Percentiles rank a stretch among this genome's conserved stretches.
These are phyloP conservation scores for Leccinum pallidistipes DNA, from an alignment of 1,284 basidiomycete genomes.

Conservation along the genomic window DNA sequence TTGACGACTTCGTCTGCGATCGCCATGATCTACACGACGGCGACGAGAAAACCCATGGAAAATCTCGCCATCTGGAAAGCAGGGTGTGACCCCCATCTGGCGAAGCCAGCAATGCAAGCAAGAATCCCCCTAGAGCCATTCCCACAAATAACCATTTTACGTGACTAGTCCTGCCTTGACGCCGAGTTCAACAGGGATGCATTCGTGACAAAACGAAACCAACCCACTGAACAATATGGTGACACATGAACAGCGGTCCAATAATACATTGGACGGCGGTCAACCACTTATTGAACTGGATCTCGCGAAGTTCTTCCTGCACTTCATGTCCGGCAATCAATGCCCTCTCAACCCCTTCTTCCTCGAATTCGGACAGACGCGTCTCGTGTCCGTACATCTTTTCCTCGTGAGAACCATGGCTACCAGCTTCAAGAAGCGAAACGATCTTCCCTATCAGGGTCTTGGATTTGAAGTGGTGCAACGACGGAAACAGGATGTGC, in stretches of 20 bases:
- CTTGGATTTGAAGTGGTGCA: conserved; percentile 76
- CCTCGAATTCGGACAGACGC: conserved; percentile 64
- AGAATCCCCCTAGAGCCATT: conserved; percentile 54
- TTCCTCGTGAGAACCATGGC: conserved; percentile 43
- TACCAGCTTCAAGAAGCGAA: conserved; percentile 71
- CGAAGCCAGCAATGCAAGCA: conserved; percentile 57
- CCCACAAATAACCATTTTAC: conserved; percentile 58
- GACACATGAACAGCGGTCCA: conserved; percentile 76
- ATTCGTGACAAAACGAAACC: conserved; percentile 1
- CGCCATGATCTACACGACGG: conserved; percentile 94
- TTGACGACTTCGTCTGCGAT: conserved; percentile 94
- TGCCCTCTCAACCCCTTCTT: conserved; percentile 57
- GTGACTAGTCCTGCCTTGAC: conserved; percentile 55
- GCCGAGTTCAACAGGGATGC: conserved; percentile 7
- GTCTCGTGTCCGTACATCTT: conserved; percentile 34
- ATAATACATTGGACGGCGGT: conserved; percentile 78
- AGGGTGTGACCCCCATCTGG: conserved; percentile 58
- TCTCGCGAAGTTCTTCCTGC: conserved; percentile 60
- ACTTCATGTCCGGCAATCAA: conserved; percentile 67
- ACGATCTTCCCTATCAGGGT: conserved; percentile 73
- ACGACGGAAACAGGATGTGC: conserved; percentile 83
- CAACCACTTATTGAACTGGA: conserved; percentile 79
- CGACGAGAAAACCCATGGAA: conserved; percentile 85
- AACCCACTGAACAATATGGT: conserved; percentile 71
- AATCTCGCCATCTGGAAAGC: conserved; percentile 73